Conservation (phyloP, 371 early-diverging fungal species). For the Mortierella sp. region DNA sequence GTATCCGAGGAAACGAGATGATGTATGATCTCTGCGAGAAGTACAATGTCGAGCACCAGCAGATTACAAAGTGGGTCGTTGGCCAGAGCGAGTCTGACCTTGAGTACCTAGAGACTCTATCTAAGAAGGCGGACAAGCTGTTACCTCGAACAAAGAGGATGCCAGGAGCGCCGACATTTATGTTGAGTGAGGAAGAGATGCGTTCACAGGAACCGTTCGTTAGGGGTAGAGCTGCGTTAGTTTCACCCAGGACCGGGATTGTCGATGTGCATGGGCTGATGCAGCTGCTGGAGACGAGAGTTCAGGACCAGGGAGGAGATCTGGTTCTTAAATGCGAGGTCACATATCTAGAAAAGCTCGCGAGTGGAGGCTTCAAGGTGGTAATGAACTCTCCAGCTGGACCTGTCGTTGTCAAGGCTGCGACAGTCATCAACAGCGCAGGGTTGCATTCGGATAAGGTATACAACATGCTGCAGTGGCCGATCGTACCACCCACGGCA, state of each 20-base stretch:
- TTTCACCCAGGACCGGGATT: constrained; percentile 86
- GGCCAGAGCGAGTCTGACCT: constrained; percentile 70
- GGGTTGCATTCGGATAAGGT: constrained; percentile 83
- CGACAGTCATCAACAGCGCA: constrained; percentile 82
- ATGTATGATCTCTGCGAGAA: constrained; percentile 75
- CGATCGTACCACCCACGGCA: constrained; percentile 5
- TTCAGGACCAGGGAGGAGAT: constrained; percentile 63
- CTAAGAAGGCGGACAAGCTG: constrained; percentile 68
- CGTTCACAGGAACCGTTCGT: constrained; percentile 73
- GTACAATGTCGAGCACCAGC: constrained; percentile 64
- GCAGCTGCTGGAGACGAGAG: constrained; percentile 67
- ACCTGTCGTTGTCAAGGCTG: constrained; percentile 65
- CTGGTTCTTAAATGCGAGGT: constrained; percentile 69
- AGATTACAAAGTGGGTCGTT: constrained; percentile 88
- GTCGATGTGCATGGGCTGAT: constrained; percentile 82
- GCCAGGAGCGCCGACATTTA: constrained; percentile 60
- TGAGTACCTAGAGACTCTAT: constrained; percentile 70
- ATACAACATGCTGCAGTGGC: constrained; percentile 63
- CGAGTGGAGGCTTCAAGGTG: constrained; percentile 40
- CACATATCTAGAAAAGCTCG: constrained; percentile 52
- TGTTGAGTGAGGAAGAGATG: constrained; percentile 65
- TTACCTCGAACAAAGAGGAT: constrained; percentile 36
- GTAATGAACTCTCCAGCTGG: constrained; percentile 61
- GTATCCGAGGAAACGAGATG: constrained; percentile 81
- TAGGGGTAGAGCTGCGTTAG: constrained; percentile 67